Evolutionary conservation across 345 rosid genomes (phyloP).

Genomic region (Pistacia atlantica): DNA sequence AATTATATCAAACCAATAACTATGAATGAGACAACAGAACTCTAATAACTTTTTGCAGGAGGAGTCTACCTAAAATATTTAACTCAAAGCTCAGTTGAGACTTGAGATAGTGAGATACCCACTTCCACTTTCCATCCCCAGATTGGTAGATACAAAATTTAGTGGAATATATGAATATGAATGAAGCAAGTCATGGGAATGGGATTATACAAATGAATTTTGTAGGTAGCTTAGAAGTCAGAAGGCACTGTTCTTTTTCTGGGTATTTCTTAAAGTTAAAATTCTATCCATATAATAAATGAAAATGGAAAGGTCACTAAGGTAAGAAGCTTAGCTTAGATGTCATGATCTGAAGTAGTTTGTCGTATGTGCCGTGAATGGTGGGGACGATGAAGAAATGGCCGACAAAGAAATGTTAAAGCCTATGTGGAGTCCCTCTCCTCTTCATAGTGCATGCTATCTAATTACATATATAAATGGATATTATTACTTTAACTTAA

Average conservation of each 20-base stretch:
- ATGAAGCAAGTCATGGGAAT: too few species aligned
- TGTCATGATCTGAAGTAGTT: background rate
- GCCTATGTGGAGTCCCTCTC: conserved; percentile 34
- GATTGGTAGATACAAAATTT: too few species aligned
- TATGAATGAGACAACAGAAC: too few species aligned
- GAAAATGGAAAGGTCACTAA: conserved; percentile 1
- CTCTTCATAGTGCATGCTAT: conserved; percentile 7
- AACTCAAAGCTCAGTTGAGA: background rate
- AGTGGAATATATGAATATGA: background rate
- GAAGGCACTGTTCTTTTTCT: background rate
- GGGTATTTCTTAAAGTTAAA: background rate
- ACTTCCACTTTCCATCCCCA: background rate
- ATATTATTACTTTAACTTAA: conserved; percentile 23
- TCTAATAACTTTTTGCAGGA: background rate
- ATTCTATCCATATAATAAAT: background rate
- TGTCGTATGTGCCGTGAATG: conserved; percentile 17
- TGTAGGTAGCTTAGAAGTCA: background rate
- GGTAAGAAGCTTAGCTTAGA: conserved; percentile 1
- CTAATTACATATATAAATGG: background rate
- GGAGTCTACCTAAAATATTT: background rate
- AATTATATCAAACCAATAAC: too few species aligned
- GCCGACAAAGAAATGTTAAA: conserved; percentile 48
- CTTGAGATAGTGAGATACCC: background rate
- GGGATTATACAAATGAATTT: background rate
- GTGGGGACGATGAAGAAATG: conserved; percentile 29